Percentiles rank a stretch among this genome's conserved stretches.
Evolutionary conservation across 805 yeast species (phyloP).

Genomic region (Candida insectalens): DNA sequence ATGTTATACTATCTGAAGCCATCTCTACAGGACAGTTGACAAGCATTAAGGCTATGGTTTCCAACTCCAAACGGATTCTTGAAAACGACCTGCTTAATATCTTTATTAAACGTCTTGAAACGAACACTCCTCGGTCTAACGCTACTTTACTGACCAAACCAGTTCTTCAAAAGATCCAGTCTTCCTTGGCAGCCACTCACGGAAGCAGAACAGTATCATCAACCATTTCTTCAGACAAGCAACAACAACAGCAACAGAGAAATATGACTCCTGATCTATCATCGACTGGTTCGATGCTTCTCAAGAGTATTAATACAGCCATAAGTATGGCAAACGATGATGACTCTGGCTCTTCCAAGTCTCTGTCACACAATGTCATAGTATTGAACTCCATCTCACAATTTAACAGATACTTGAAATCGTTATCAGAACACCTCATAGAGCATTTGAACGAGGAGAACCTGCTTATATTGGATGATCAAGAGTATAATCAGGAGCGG

Average conservation of each 20-base stretch:
- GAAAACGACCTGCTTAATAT: constrained; percentile 57
- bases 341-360: constrained; percentile 30
- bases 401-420: constrained; percentile 47
- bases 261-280: constrained; percentile 3
- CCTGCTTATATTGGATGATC: constrained; percentile 23
- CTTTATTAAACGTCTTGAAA: constrained; percentile 35
- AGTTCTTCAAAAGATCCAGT: constrained; percentile 10
- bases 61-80: constrained; percentile 46
- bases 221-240: constrained; percentile 10
- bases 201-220: background rate
- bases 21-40: constrained; percentile 62
- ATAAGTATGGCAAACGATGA: constrained; percentile 27
- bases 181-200: background rate
- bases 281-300: constrained; percentile 24
- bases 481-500: constrained; percentile 15
- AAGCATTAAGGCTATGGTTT: constrained; percentile 44
- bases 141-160: constrained; percentile 15
- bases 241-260: too few relatives aligned
- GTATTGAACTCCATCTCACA: constrained; percentile 66
- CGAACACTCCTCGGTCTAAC: constrained; percentile 30
- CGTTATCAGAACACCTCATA: constrained; percentile 36
- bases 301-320: constrained; percentile 29
- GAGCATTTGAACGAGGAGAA: constrained; percentile 17
- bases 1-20: constrained; percentile 53
- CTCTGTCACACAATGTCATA: constrained; percentile 48